phyloP scores from a whole-genome alignment of 352 stramenopile genomes.

The Globisporangium yorkense region DNA sequence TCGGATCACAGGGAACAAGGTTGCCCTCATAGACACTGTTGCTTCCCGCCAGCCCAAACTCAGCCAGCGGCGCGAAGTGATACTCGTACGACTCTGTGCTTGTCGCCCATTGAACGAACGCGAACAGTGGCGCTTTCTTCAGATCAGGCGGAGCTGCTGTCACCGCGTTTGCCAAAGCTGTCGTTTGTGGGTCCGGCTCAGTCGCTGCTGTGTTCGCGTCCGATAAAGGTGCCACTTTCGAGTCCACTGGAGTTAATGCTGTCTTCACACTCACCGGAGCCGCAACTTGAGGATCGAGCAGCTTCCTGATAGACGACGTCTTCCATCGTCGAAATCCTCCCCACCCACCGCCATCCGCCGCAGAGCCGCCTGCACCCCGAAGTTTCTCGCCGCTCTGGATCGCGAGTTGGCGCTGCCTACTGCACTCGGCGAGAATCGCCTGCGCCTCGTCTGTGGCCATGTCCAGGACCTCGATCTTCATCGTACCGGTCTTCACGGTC shows the following conservation, averaged over 20 bases:
- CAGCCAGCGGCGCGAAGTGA: conserved; percentile 52
- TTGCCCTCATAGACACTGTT: conserved; percentile 35
- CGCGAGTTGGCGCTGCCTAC: conserved; percentile 14
- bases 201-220: too few relatives aligned
- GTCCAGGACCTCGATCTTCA: conserved; percentile 43
- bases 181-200: too few relatives aligned
- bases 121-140: conserved; percentile 31
- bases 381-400: not conserved
- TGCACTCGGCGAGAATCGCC: conserved; percentile 14
- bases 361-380: too few relatives aligned
- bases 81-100: conserved; percentile 31
- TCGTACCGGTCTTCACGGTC: conserved; percentile 30
- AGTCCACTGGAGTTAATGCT: not conserved
- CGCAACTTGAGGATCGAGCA: conserved; percentile 23
- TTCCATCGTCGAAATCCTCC: conserved; percentile 33
- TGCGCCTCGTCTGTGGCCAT: conserved; percentile 9
- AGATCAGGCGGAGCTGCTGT: not conserved
- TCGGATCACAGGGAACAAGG: conserved; percentile 41
- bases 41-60: conserved; percentile 45
- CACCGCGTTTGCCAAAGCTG: too few relatives aligned
- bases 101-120: conserved; percentile 65
- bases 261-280: not conserved
- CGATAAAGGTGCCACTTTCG: too few relatives aligned
- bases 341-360: not conserved
- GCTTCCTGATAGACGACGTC: conserved; percentile 52